Conservation (phyloP, 2,329 filamentous ascomycete genomes). For the Colletotrichum eremochloae region DNA sequence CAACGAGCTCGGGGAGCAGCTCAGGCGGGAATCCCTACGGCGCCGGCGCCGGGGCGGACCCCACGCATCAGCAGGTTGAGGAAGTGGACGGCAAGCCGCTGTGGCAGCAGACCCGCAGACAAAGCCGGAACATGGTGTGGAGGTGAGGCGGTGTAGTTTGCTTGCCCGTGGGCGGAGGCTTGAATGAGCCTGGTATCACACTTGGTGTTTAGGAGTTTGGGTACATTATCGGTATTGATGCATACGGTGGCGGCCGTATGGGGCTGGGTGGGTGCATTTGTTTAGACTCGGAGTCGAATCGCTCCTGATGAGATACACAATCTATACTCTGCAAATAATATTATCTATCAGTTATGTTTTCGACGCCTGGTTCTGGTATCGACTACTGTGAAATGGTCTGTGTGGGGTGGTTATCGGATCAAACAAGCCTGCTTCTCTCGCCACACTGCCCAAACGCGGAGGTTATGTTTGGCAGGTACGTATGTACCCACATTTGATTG, state of each 20-base stretch:
- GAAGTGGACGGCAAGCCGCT: slow-evolving; percentile 56
- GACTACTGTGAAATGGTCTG: not conserved
- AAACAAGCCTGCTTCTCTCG: too few relatives aligned
- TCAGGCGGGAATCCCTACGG: slow-evolving; percentile 18
- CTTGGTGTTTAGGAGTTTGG: slow-evolving; percentile 27
- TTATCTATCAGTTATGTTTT: not conserved
- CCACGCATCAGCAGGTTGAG: slow-evolving; percentile 22
- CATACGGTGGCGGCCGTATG: not conserved
- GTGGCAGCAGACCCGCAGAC: slow-evolving; percentile 68
- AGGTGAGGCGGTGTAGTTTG: slow-evolving; percentile 49
- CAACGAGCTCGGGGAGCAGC: slow-evolving; percentile 37
- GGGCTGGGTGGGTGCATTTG: not conserved
- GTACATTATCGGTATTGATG: not conserved
- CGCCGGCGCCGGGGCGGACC: slow-evolving; percentile 24
- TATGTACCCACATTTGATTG: too few relatives aligned
- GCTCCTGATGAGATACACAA: slow-evolving; percentile 4
- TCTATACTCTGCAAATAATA: too few relatives aligned
- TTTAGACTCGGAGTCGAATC: not conserved
- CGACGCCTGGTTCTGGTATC: too few relatives aligned
- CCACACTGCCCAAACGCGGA: too few relatives aligned
- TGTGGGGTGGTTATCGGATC: too few relatives aligned
- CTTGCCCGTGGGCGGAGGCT: too few relatives aligned
- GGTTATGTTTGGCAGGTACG: too few relatives aligned
- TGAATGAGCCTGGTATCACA: not conserved
- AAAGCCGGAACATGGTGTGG: slow-evolving; percentile 63